A percentile compares a stretch with the other conserved stretches of the same genome.
phyloP scores from a whole-genome alignment of 129 eudicot species.

The Gnaphalium uliginosum region DNA sequence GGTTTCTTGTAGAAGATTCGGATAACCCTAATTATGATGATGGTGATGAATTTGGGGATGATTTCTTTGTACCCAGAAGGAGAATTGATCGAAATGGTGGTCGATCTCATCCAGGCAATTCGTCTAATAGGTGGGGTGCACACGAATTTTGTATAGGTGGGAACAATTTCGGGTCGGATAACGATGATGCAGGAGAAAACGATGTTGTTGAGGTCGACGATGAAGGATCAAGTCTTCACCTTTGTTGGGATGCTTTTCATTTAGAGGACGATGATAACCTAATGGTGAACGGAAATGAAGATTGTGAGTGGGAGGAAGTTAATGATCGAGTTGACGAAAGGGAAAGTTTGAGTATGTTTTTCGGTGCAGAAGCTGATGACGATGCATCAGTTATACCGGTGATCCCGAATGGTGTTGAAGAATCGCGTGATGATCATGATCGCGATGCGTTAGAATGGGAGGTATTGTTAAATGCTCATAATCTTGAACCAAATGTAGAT shows the following conservation, averaged over 20 bases:
- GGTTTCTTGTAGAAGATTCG: slow-evolving; percentile 15
- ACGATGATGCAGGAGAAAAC: slow-evolving; percentile 22
- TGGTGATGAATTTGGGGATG: slow-evolving; percentile 38
- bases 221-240: slow-evolving; percentile 34
- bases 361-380: slow-evolving; percentile 45
- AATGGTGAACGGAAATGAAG: slow-evolving; percentile 30
- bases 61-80: slow-evolving; percentile 37
- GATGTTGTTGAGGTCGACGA: slow-evolving; percentile 23
- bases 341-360: slow-evolving; percentile 44
- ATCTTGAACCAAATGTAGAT: slow-evolving; percentile 40
- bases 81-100: slow-evolving; percentile 8
- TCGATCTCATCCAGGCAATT: slow-evolving; percentile 32
- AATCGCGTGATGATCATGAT: slow-evolving; percentile 19
- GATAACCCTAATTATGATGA: slow-evolving; percentile 22
- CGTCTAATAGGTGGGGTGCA: slow-evolving; percentile 32
- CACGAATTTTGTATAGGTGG: neutral
- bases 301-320: slow-evolving; percentile 76
- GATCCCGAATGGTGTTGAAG: slow-evolving; percentile 13
- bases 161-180: neutral
- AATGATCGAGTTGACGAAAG: slow-evolving; percentile 45
- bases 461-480: slow-evolving; percentile 42
- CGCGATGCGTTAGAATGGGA: slow-evolving; percentile 48
- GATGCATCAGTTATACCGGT: slow-evolving; percentile 40
- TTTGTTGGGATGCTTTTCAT: slow-evolving; percentile 61
- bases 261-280: slow-evolving; percentile 31